phyloP scores from a whole-genome alignment of 192 early-diverging fungal genomes.

The Linnemannia elongata region DNA sequence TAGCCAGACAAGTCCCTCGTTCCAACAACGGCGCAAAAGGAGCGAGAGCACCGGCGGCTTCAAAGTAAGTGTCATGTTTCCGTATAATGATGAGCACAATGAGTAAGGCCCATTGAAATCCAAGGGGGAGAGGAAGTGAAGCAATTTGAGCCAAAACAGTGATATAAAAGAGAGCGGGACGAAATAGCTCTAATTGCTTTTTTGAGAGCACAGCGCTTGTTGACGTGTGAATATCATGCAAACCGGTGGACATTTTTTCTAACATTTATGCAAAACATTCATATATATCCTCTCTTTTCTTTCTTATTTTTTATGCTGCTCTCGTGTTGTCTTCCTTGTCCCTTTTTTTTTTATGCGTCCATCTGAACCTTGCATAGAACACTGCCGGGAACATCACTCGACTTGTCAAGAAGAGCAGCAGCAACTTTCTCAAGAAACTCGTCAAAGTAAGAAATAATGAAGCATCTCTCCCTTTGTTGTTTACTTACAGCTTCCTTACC shows the following conservation, averaged over 20 bases:
- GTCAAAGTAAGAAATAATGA: constrained; percentile 40
- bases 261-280: constrained; percentile 3
- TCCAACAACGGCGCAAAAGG: constrained; percentile 42
- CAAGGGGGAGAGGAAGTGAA: not conserved
- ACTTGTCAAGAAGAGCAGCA: constrained; percentile 54
- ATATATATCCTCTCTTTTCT: not conserved
- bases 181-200: constrained; percentile 1
- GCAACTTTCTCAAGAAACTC: constrained; percentile 51
- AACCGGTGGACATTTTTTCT: not conserved
- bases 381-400: constrained; percentile 48
- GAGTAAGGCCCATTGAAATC: not conserved
- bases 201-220: constrained; percentile 12
- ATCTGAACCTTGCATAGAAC: constrained; percentile 21
- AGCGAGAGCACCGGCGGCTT: constrained; percentile 52
- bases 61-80: constrained; percentile 29
- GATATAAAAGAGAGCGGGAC: not conserved
- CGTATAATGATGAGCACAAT: not conserved
- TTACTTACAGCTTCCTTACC: not conserved
- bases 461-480: not conserved
- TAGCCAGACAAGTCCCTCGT: constrained; percentile 26
- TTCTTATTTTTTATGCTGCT: too few relatives aligned
- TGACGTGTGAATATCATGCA: constrained; percentile 6
- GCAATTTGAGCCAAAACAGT: constrained; percentile 7
- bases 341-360: not conserved
- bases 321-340: not conserved